These are phyloP conservation scores for Leishmania major DNA, from an alignment of 208 protist species.

Conservation along the genomic window DNA sequence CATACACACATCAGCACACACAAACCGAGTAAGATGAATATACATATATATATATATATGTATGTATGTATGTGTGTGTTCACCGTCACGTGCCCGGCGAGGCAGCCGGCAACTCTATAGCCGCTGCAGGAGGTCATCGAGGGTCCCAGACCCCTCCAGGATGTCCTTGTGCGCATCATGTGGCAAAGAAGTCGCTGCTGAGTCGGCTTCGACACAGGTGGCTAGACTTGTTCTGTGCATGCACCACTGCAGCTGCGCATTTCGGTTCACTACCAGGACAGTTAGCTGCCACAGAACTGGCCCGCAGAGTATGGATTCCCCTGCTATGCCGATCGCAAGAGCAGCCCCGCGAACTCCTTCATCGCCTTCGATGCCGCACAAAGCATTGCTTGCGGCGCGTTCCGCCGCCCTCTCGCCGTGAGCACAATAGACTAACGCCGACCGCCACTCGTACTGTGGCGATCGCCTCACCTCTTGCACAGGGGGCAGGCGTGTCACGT, in stretches of 20 bases:
- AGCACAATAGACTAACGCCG: constrained; percentile 16
- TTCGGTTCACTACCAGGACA: constrained; percentile 16
- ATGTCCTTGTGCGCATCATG: background rate
- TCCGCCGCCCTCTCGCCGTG: background rate
- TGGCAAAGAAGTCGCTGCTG: background rate
- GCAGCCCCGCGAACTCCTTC: background rate
- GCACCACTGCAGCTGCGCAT: constrained; percentile 21
- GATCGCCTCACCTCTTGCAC: constrained; percentile 13
- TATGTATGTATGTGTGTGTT: background rate
- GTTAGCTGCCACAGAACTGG: constrained; percentile 16
- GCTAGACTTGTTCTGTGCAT: background rate
- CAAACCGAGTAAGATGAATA: background rate
- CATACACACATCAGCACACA: background rate
- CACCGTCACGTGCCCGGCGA: background rate
- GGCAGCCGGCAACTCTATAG: background rate
- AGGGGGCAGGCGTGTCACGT: constrained; percentile 17
- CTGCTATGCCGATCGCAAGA: background rate
- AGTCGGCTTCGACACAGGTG: background rate
- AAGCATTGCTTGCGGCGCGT: background rate
- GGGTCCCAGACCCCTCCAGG: constrained; percentile 2
- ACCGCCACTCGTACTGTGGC: constrained; percentile 28
- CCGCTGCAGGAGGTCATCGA: constrained; percentile 3
- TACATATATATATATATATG: too few species aligned
- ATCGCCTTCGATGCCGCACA: background rate
- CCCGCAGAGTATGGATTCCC: background rate